phyloP scores from a whole-genome alignment of 805 yeast species.

The Wickerhamiella brachini region DNA sequence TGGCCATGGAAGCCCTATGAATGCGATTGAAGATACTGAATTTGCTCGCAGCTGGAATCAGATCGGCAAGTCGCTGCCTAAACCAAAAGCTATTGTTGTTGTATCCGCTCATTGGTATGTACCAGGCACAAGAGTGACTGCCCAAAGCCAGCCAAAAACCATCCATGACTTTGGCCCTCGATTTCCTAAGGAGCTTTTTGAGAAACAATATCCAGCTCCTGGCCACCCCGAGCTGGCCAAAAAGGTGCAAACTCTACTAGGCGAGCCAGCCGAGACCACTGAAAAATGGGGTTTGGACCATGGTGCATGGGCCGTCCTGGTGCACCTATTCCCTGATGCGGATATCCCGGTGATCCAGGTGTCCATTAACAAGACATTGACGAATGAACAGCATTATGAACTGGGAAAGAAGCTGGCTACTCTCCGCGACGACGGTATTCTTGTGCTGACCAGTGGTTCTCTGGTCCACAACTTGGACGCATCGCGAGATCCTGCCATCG shows the following conservation, averaged over 20 bases:
- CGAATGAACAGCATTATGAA: constrained; percentile 25
- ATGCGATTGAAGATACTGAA: constrained; percentile 4
- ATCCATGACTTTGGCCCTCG: constrained; percentile 5
- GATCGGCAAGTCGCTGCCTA: constrained; percentile 1
- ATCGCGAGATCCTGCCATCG: constrained; percentile 31
- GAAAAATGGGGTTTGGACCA: constrained; percentile 6
- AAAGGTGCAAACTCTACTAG: not conserved
- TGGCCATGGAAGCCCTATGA: constrained; percentile 14
- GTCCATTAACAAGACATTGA: constrained; percentile 26
- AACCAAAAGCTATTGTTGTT: constrained; percentile 5
- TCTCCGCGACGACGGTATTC: constrained; percentile 36
- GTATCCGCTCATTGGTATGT: constrained; percentile 6
- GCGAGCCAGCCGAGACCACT: not conserved
- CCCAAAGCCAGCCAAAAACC: not conserved
- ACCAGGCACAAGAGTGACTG: not conserved
- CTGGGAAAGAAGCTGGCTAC: constrained; percentile 39
- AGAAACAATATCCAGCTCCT: constrained; percentile 5
- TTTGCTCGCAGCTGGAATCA: not conserved
- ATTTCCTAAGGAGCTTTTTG: constrained; percentile 4
- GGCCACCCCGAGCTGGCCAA: constrained; percentile 4
- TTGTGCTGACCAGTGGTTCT: constrained; percentile 52
- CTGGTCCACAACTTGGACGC: constrained; percentile 46
- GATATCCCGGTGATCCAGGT: constrained; percentile 25
- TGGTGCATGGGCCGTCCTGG: constrained; percentile 4
- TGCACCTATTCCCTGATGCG: constrained; percentile 6